Percentiles rank a stretch among this genome's conserved stretches.
Conservation (phyloP, 768 basidiomycete genomes). For the Lepiota brunneoincarnata region DNA sequence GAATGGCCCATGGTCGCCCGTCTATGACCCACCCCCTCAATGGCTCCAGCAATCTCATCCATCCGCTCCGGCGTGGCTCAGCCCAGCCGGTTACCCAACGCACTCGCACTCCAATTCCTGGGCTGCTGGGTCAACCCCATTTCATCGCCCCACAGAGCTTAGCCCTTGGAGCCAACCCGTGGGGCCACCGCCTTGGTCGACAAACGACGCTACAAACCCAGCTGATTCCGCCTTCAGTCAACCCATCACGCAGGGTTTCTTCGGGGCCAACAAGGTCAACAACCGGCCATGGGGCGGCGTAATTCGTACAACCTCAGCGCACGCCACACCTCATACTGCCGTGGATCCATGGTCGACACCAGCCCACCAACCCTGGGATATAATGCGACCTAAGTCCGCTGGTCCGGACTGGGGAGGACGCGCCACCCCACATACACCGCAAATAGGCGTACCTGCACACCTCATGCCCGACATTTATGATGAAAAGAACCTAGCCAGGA, state of each 20-base stretch:
- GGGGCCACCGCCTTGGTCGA: not conserved
- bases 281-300: not conserved
- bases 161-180: not conserved
- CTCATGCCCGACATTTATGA: slow-evolving; percentile 19
- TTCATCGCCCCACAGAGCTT: not conserved
- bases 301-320: slow-evolving; percentile 2
- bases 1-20: not conserved
- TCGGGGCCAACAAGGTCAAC: not conserved
- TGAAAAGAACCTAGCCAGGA: slow-evolving; percentile 32
- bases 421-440: not conserved
- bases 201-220: not conserved
- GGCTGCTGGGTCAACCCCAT: not conserved
- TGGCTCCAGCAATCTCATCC: not conserved
- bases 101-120: not conserved
- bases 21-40: not conserved
- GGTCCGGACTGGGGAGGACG: not conserved
- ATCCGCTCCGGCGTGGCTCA: not conserved
- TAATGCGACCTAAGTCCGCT: not conserved
- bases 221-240: slow-evolving; percentile 3
- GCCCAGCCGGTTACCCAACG: not conserved
- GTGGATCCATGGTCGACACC: not conserved
- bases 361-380: not conserved
- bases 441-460: not conserved
- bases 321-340: not conserved
- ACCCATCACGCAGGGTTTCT: slow-evolving; percentile 1